These are phyloP conservation scores for Vitis cinerea DNA, from an alignment of 164 flowering plant species.

Conservation along the genomic window DNA sequence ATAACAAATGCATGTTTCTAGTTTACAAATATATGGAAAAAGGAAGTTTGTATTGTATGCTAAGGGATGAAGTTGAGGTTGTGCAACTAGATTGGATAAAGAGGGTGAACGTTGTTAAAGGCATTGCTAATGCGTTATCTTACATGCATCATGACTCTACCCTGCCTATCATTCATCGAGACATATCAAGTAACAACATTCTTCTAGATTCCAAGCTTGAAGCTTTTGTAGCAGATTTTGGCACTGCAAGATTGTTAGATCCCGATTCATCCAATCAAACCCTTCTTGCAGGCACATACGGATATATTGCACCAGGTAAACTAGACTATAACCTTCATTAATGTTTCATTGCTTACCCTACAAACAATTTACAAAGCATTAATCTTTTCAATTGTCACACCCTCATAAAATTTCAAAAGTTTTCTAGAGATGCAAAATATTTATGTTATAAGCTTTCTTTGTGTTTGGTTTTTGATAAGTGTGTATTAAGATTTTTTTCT, in stretches of 20 bases:
- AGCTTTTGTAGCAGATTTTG: too few relatives aligned
- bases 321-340: not conserved
- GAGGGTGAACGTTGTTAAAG: not conserved
- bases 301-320: conserved; percentile 5
- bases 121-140: too few relatives aligned
- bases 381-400: too few relatives aligned
- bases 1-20: not conserved
- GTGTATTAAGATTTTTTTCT: too few relatives aligned
- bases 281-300: not conserved
- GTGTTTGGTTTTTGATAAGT: too few relatives aligned
- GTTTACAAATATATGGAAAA: not conserved
- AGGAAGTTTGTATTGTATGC: not conserved
- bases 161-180: conserved; percentile 2
- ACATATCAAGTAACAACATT: conserved; percentile 2
- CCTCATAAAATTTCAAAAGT: too few relatives aligned
- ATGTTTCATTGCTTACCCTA: not conserved
- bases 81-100: not conserved
- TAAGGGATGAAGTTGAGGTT: not conserved
- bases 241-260: too few relatives aligned
- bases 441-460: too few relatives aligned
- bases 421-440: too few relatives aligned
- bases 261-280: too few relatives aligned
- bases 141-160: conserved; percentile 4
- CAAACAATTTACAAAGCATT: too few relatives aligned
- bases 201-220: too few relatives aligned